Base-by-base conservation (phyloP, 2,329 filamentous ascomycete species). In the Cercospora nicotianae region DNA sequence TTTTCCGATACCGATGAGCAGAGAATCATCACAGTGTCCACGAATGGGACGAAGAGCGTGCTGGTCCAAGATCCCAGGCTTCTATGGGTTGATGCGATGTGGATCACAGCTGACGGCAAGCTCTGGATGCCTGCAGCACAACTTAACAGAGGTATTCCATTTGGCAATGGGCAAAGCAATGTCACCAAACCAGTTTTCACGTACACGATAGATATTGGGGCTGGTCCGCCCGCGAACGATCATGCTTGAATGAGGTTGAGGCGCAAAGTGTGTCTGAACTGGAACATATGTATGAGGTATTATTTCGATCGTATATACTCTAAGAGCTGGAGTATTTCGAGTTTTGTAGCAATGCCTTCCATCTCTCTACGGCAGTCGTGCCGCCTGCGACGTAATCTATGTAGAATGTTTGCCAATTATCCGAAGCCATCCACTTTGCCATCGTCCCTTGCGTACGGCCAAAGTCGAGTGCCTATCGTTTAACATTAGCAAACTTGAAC, bases 1-100 rank as follows among this genome's bases (percentile, higher is more conserved):
- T 64, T 72, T 60, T 77, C 75, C 69, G 79, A 80, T 67, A 77
- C 74, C 0, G 76, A 81, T 60, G 70, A 71, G 31, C 75, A 76
- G 65, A 36, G 70, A 9, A 74, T 77, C 39, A 66, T 76, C 66
- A 74, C 67, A 26, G 70, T 76, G 39, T 62, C 69, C n/a, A 72
- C 74, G 5, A 74, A 76, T 20, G 73, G 75, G 9, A 76, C 74
- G 6, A 72, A 71, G 72, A 72, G 70, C 10, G 36, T 72, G 3
- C 67, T 76, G 6, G 66, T 76, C 3, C 75, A 75, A 61, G 75
- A 77, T 66, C 72, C 74, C 26, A 68, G 75, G 10, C 63, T 77
- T 42, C 66, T 77, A 8, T 77, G 76, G 72, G 69, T 77, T 8
- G 76, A 77, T 66, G 75, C 76, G 2, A 77, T 77, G 75, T 77